These are phyloP conservation scores for Lizonia empirigonia DNA, from an alignment of 2,329 filamentous ascomycete genomes.

Conservation along the genomic window DNA sequence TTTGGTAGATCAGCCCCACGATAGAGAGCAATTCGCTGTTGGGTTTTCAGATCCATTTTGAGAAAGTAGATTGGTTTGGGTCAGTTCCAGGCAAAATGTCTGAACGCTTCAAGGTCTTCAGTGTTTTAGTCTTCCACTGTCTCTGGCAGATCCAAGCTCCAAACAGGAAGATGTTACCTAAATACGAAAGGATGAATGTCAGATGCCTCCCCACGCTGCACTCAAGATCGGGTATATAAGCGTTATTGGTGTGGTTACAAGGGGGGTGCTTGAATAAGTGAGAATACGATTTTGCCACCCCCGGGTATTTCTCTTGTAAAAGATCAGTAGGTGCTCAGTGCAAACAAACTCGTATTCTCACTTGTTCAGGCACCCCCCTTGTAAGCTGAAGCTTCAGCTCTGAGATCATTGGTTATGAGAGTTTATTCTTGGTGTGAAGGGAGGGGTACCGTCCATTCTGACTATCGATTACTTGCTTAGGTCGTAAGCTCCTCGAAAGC, in stretches of 20 bases:
- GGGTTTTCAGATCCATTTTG: conserved; percentile 1
- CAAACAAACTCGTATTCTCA: too few relatives aligned
- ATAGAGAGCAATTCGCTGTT: conserved; percentile 51
- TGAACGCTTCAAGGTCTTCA: neutral
- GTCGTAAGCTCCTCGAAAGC: conserved; percentile 4
- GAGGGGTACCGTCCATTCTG: conserved; percentile 1
- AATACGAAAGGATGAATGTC: neutral
- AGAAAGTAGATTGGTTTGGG: neutral
- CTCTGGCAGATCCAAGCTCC: neutral
- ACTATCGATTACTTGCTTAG: conserved; percentile 4
- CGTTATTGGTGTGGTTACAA: neutral
- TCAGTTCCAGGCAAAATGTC: neutral
- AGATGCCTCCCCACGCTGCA: neutral
- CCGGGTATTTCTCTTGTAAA: too few relatives aligned
- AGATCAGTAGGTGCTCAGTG: too few relatives aligned
- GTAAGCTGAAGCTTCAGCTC: neutral
- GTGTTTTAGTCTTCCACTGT: neutral
- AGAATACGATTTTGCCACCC: too few relatives aligned
- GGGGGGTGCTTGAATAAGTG: too few relatives aligned
- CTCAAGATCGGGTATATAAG: neutral
- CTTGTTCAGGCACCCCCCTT: too few relatives aligned
- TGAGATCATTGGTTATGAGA: neutral
- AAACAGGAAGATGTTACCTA: neutral
- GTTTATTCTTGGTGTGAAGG: conserved; percentile 4
- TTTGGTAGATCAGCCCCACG: conserved; percentile 55